These are phyloP conservation scores for Neltuma alba DNA, from an alignment of 306 rosid genomes.

Conservation along the genomic window DNA sequence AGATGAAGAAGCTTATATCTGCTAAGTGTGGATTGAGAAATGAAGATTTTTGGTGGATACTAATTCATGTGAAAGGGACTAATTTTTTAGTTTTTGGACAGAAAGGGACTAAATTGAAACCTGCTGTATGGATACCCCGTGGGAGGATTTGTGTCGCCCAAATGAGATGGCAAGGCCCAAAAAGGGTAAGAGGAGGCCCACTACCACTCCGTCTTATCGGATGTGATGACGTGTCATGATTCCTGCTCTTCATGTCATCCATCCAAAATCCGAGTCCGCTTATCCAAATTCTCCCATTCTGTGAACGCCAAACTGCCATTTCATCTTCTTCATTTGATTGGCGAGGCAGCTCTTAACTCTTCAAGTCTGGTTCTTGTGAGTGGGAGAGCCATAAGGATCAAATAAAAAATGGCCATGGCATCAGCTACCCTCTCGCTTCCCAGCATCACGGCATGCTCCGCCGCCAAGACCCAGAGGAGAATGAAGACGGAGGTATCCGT, in stretches of 20 bases:
- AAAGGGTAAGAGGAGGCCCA: not conserved
- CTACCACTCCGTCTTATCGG: not conserved
- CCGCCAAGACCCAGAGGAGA: not conserved
- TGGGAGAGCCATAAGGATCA: not conserved
- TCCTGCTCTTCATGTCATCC: not conserved
- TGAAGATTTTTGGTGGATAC: too few relatives aligned
- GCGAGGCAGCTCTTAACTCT: not conserved
- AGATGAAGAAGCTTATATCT: not conserved
- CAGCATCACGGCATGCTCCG: not conserved
- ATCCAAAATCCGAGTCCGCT: not conserved
- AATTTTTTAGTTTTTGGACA: too few relatives aligned
- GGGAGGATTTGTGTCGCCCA: not conserved
- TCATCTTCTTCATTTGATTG: not conserved
- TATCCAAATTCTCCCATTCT: not conserved
- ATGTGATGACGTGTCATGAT: not conserved
- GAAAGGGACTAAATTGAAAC: not conserved
- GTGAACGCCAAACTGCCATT: conserved; percentile 3
- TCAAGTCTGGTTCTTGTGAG: not conserved
- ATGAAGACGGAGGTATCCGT: not conserved
- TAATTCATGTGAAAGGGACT: too few relatives aligned
- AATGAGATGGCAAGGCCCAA: not conserved
- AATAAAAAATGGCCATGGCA: conserved; percentile 23
- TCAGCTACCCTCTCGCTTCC: not conserved
- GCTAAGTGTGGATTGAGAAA: not conserved
- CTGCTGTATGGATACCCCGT: not conserved